phyloP scores from a whole-genome alignment of 345 rosid genomes.

The Arabidopsis thaliana region TAIR10.1 NC_003070.9:887501-888000 shows the following conservation, averaged over 20 bases:
- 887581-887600: conserved; percentile 95
- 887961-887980: conserved; percentile 37
- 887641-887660: conserved; percentile 34
- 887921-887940: conserved; percentile 40
- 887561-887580: conserved; percentile 95
- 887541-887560: conserved; percentile 91
- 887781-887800: conserved; percentile 33
- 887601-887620: conserved; percentile 76
- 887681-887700: conserved; percentile 6
- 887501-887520: conserved; percentile 8
- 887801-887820: conserved; percentile 29
- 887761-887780: conserved; percentile 73
- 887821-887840: conserved; percentile 19
- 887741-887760: conserved; percentile 89
- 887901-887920: conserved; percentile 44
- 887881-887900: conserved; percentile 41
- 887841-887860: conserved; percentile 17
- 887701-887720: neutral
- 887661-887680: conserved; percentile 29
- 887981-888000: conserved; percentile 24
- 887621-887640: conserved; percentile 75
- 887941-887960: conserved; percentile 41
- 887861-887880: conserved; percentile 37
- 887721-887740: conserved; percentile 92
- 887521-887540: conserved; percentile 59